These are phyloP conservation scores for Cercospora beticola DNA, from an alignment of 2,329 filamentous ascomycete genomes.

Conservation along the genomic window DNA sequence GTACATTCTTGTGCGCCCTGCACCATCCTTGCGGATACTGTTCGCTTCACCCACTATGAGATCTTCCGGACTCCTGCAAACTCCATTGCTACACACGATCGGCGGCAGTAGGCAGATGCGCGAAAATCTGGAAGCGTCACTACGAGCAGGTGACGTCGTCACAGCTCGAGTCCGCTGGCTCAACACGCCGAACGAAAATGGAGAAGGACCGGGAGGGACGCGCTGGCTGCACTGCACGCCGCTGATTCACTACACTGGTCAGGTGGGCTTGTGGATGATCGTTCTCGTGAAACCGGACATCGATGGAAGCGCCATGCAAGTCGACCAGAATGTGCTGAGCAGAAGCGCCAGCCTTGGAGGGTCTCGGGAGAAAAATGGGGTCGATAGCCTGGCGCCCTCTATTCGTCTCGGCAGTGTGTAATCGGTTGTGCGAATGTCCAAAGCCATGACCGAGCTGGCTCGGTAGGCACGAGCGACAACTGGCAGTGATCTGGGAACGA, in stretches of 20 bases:
- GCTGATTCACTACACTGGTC: conserved; percentile 41
- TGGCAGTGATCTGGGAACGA: background rate
- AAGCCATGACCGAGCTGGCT: background rate
- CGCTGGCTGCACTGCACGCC: conserved; percentile 19
- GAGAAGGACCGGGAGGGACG: conserved; percentile 8
- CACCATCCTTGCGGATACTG: conserved; percentile 15
- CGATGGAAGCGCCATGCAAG: conserved; percentile 4
- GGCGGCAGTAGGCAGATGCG: conserved; percentile 22
- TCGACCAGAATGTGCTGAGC: background rate
- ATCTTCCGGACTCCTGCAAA: conserved; percentile 13
- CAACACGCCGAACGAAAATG: conserved; percentile 13
- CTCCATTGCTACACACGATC: conserved; percentile 16
- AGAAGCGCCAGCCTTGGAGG: background rate
- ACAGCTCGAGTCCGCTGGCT: conserved; percentile 18
- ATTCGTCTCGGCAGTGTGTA: background rate
- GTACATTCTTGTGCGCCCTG: conserved; percentile 18
- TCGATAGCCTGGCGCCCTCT: background rate
- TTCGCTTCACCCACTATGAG: conserved; percentile 19
- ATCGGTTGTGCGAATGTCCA: background rate
- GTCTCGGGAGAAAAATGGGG: background rate
- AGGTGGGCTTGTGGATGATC: conserved; percentile 46
- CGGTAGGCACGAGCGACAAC: no score
- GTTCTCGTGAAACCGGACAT: conserved; percentile 17
- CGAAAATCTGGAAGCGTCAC: conserved; percentile 7
- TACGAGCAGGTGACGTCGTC: conserved; percentile 10